A percentile compares a stretch with the other conserved stretches of the same genome.
Conservation (phyloP, 495 filamentous ascomycete genomes). For the Penicillium goetzii region DNA sequence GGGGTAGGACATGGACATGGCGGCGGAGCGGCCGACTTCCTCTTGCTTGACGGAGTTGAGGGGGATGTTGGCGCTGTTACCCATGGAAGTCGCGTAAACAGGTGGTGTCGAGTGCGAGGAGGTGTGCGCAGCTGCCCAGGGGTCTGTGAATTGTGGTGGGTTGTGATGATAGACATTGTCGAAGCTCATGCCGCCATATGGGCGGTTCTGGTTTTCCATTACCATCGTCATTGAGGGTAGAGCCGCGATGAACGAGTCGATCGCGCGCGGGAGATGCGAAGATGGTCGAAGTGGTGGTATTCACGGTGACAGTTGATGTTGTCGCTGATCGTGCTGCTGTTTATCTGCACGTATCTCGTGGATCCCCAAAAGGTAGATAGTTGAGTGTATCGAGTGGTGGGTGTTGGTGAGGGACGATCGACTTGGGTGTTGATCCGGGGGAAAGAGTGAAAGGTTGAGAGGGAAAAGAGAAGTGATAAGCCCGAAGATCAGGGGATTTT, state of each 20-base stretch:
- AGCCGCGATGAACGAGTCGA: constrained; percentile 25
- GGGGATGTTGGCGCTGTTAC: constrained; percentile 58
- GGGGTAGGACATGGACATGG: constrained; percentile 75
- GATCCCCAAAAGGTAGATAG: not conserved
- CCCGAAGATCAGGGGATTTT: constrained; percentile 26
- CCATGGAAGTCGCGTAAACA: constrained; percentile 61
- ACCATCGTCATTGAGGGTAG: constrained; percentile 76
- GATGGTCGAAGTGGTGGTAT: not conserved
- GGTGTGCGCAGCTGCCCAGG: constrained; percentile 67
- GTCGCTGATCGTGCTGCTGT: not conserved
- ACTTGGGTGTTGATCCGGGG: constrained; percentile 22
- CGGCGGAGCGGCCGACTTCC: constrained; percentile 60
- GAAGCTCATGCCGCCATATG: constrained; percentile 79
- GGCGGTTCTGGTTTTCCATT: constrained; percentile 83
- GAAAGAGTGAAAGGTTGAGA: constrained; percentile 20
- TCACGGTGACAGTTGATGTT: not conserved
- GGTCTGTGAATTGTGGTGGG: constrained; percentile 88
- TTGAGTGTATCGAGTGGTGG: constrained; percentile 1
- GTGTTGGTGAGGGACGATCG: constrained; percentile 7
- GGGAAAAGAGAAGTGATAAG: constrained; percentile 41
- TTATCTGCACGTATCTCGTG: not conserved
- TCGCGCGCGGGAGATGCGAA: constrained; percentile 7
- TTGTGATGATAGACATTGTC: constrained; percentile 75
- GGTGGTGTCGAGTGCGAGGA: constrained; percentile 59
- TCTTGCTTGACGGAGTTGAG: constrained; percentile 59